Base-by-base conservation (phyloP, 2,329 filamentous ascomycete species). In the Fusarium neocosmosporiellum region DNA sequence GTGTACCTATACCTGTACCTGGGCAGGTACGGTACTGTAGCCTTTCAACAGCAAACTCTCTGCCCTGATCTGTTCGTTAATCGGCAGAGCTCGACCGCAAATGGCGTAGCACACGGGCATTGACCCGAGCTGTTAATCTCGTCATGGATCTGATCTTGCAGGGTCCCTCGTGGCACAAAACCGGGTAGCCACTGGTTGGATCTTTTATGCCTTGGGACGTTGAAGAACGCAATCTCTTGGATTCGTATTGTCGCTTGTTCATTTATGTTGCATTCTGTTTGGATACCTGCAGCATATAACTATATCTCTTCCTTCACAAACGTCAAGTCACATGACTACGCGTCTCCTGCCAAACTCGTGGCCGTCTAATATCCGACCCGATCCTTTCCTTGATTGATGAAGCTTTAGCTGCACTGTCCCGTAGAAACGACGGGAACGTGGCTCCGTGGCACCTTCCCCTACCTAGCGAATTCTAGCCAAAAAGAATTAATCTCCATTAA, bases 311-410 rank as follows among this genome's bases (percentile, higher is more conserved):
- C 43, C 7, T 8, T 31, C 18, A 31, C 7, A 50, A 31, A 20
- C 27, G 46, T 14, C 5, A 34, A 10, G 22, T 67, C 70, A 73
- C 70, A 69, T 73, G 70, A 73, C 36, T 33, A 13, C 11, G n/a
- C 16, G 34, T 54, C 7, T 31, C 18, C 14, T 46, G 22, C 22
- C 22, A 24, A 18, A 27, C 22, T 20, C 46, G 46, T 50, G 7
- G 5, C 27, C 53, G 34, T 43, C 31, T 58, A 58, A 43, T 55
- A 63, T 33, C 60, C 60, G 48, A 29, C 31, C 55, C 27, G 39
- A 53, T 48, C 66, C 20, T 34, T 64, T 43, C 29, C 48, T 68
- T 64, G 66, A 64, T 60, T 60, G 14, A 67, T 67, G 54, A 73
- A 66, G 59, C 65, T 64, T 27, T 20, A 39, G 18, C 18, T 39